These are phyloP conservation scores for Lithospermum erythrorhizon DNA, from an alignment of 257 asterid genomes.

Conservation along the genomic window DNA sequence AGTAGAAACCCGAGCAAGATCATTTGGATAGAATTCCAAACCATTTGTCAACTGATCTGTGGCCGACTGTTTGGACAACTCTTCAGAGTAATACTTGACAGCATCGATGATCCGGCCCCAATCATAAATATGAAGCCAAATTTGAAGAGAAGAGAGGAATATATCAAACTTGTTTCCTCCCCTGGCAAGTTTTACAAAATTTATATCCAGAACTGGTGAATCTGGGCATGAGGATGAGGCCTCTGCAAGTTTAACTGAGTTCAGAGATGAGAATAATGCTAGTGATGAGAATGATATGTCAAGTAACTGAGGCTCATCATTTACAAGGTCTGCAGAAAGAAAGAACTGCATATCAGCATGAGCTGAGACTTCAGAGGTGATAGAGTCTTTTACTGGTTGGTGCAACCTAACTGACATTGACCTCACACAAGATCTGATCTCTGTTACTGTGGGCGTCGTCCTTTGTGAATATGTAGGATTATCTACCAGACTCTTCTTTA, in stretches of 20 bases:
- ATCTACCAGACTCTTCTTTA: constrained; percentile 35
- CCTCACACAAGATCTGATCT: constrained; percentile 42
- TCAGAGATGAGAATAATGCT: constrained; percentile 53
- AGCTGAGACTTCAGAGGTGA: constrained; percentile 48
- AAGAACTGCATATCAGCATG: constrained; percentile 56
- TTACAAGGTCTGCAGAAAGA: constrained; percentile 42
- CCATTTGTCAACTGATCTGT: constrained; percentile 22
- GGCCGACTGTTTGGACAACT: constrained; percentile 18
- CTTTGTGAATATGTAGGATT: constrained; percentile 22
- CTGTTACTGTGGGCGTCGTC: constrained; percentile 30
- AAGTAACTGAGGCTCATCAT: constrained; percentile 30
- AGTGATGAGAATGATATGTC: constrained; percentile 53
- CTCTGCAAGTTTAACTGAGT: constrained; percentile 65
- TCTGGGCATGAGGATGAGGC: constrained; percentile 37
- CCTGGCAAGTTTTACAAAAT: constrained; percentile 29
- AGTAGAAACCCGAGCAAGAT: constrained; percentile 18
- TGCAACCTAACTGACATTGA: constrained; percentile 53
- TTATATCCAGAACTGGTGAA: constrained; percentile 46
- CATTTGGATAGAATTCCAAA: constrained; percentile 14
- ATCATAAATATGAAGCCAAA: constrained; percentile 72
- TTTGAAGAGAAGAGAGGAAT: constrained; percentile 46
- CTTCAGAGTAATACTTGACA: constrained; percentile 25
- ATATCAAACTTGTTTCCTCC: constrained; percentile 36
- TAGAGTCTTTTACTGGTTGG: constrained; percentile 30
- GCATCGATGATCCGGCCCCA: constrained; percentile 55